Percentiles rank a stretch among this genome's conserved stretches.
phyloP scores from a whole-genome alignment of 345 rosid species.

The Lepidium aucheri region DNA sequence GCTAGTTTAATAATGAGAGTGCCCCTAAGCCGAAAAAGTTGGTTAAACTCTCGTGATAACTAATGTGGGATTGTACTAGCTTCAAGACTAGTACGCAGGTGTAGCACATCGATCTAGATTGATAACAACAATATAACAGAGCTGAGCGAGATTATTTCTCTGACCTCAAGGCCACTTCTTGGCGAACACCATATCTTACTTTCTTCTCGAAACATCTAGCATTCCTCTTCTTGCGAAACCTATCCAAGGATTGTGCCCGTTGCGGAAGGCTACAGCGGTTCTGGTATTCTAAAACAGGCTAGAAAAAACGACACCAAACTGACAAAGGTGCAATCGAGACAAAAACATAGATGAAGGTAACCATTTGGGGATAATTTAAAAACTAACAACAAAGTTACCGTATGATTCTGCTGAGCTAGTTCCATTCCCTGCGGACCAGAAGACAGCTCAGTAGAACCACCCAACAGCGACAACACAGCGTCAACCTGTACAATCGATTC shows the following conservation, averaged over 20 bases:
- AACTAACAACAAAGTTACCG: not conserved
- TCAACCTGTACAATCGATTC: constrained; percentile 46
- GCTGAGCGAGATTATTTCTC: not conserved
- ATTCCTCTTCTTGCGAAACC: constrained; percentile 91
- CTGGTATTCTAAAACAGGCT: constrained; percentile 57
- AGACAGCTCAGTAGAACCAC: constrained; percentile 59
- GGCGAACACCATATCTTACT: constrained; percentile 91
- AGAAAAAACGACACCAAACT: not conserved
- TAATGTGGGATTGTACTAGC: not conserved
- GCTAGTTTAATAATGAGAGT: not conserved
- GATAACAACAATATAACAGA: not conserved
- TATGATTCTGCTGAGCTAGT: constrained; percentile 35
- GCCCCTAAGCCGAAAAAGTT: not conserved
- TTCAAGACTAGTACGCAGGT: not conserved
- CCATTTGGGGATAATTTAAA: not conserved
- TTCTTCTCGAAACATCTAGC: constrained; percentile 91
- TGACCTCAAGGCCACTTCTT: constrained; percentile 94
- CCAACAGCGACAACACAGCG: constrained; percentile 64
- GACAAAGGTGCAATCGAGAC: not conserved
- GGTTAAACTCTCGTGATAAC: not conserved
- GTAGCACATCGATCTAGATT: not conserved
- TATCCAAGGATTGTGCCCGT: constrained; percentile 72
- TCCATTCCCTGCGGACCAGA: constrained; percentile 57
- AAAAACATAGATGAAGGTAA: not conserved
- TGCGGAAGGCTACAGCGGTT: constrained; percentile 68